Evolutionary conservation across 495 filamentous ascomycete species (phyloP).

Genomic region (Penicillium maclennaniae): DNA sequence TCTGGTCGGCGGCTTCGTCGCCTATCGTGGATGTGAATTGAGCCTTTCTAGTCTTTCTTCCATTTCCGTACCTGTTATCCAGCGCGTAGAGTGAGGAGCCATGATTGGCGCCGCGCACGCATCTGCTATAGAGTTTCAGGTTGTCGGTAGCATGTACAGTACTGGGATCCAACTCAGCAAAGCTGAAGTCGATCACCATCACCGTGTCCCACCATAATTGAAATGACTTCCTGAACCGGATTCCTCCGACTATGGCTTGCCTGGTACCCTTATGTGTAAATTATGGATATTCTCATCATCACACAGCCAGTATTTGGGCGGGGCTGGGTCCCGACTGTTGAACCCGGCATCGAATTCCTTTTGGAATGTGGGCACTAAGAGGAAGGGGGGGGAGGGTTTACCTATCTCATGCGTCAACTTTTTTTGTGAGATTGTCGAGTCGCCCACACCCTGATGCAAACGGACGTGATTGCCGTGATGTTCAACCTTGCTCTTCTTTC

Average conservation of each 20-base stretch:
- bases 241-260: not conserved
- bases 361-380: too few species aligned
- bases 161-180: slow-evolving; percentile 5
- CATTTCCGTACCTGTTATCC: not conserved
- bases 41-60: not conserved
- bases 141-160: not conserved
- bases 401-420: slow-evolving; percentile 20
- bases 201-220: not conserved
- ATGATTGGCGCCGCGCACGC: slow-evolving; percentile 5
- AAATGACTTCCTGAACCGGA: not conserved
- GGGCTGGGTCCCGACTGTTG: slow-evolving; percentile 12
- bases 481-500: slow-evolving; percentile 8
- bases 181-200: slow-evolving; percentile 18
- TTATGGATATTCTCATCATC: slow-evolving; percentile 10
- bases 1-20: slow-evolving; percentile 5
- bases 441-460: slow-evolving; percentile 1
- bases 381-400: not conserved
- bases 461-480: not conserved
- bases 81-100: not conserved
- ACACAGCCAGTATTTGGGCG: slow-evolving; percentile 13
- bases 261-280: not conserved
- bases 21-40: slow-evolving; percentile 26
- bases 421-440: slow-evolving; percentile 1
- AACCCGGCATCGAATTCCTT: slow-evolving; percentile 14
- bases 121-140: not conserved